phyloP scores from a whole-genome alignment of 129 eudicot genomes.

The Flaveria ramosissima region DNA sequence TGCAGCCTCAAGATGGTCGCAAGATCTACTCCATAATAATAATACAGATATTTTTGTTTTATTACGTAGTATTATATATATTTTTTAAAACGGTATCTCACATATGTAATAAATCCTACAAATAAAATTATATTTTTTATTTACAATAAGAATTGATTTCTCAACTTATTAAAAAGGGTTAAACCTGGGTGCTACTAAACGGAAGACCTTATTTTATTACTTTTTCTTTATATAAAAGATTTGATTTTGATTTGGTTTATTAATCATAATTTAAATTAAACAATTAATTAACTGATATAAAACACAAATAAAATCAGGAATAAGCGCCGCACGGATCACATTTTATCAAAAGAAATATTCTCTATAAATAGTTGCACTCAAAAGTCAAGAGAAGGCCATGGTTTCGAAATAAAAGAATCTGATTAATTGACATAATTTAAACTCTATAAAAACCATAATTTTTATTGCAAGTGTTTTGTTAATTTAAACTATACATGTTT shows the following conservation, averaged over 20 bases:
- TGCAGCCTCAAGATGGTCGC: conserved; percentile 25
- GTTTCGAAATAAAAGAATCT: background rate
- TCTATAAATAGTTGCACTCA: background rate
- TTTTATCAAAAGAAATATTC: background rate
- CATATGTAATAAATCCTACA: too few relatives aligned
- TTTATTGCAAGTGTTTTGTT: background rate
- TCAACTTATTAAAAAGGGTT: too few relatives aligned
- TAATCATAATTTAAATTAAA: background rate
- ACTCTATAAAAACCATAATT: background rate
- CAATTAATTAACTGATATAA: background rate
- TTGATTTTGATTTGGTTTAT: background rate
- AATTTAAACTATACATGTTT: background rate
- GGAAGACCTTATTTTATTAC: too few relatives aligned
- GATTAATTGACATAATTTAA: background rate
- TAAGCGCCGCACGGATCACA: background rate
- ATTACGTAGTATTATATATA: background rate
- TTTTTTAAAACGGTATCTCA: background rate
- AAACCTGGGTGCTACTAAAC: too few relatives aligned
- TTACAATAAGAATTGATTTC: too few relatives aligned
- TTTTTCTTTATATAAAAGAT: background rate
- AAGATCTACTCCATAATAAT: background rate
- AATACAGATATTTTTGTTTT: conserved; percentile 20
- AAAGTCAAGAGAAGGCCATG: conserved; percentile 9
- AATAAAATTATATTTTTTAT: too few relatives aligned
- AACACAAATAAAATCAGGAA: conserved; percentile 4